Evolutionary conservation across 805 yeast species (phyloP).

Genomic region (Priceomyces melissophilus): DNA sequence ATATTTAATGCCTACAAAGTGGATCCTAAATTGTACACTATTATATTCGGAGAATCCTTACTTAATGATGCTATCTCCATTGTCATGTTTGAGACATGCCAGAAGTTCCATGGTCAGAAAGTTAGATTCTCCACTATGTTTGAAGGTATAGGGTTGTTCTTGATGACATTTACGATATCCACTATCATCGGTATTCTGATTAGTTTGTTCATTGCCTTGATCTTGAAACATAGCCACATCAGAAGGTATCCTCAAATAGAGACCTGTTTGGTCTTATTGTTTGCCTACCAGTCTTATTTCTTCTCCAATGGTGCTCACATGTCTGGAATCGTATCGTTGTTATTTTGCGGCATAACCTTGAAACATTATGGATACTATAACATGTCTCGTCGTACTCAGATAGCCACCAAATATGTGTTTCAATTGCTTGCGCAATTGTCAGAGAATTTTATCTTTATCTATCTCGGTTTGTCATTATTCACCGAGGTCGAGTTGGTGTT

Average conservation of each 20-base stretch:
- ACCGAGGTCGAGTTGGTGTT: slow-evolving; percentile 95
- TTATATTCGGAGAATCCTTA: slow-evolving; percentile 93
- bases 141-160: slow-evolving; percentile 89
- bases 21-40: slow-evolving; percentile 95
- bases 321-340: slow-evolving; percentile 95
- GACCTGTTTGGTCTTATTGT: slow-evolving; percentile 82
- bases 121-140: slow-evolving; percentile 75
- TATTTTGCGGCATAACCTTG: slow-evolving; percentile 94
- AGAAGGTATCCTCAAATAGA: slow-evolving; percentile 96
- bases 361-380: slow-evolving; percentile 96
- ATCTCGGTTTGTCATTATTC: slow-evolving; percentile 88
- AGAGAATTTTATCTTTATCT: slow-evolving; percentile 94
- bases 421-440: slow-evolving; percentile 92
- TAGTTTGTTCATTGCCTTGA: slow-evolving; percentile 85
- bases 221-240: slow-evolving; percentile 87
- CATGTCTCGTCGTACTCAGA: slow-evolving; percentile 96
- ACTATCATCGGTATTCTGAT: slow-evolving; percentile 83
- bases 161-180: slow-evolving; percentile 90
- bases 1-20: slow-evolving; percentile 97
- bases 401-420: slow-evolving; percentile 92
- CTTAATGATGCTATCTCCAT: slow-evolving; percentile 97
- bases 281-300: slow-evolving; percentile 95
- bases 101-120: slow-evolving; percentile 82
- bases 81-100: slow-evolving; percentile 98
- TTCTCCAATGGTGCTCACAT: slow-evolving; percentile 98